These are phyloP conservation scores for Alternaria dauci DNA, from an alignment of 2,329 filamentous ascomycete genomes.

Conservation along the genomic window DNA sequence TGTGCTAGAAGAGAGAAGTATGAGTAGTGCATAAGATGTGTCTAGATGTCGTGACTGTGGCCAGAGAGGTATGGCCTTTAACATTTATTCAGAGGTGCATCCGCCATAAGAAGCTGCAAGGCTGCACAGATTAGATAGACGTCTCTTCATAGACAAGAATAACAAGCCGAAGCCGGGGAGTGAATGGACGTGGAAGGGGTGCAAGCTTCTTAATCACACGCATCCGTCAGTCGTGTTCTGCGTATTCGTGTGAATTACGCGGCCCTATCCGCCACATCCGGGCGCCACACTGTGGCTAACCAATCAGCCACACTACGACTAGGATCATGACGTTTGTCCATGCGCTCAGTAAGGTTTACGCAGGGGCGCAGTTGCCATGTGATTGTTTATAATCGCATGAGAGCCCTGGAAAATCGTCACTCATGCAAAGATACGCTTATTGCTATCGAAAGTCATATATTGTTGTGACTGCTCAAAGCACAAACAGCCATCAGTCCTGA, in stretches of 20 bases:
- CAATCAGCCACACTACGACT: neutral
- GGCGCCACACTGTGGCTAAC: constrained; percentile 8
- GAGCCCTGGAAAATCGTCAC: neutral
- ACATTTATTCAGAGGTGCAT: no score
- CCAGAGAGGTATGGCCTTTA: neutral
- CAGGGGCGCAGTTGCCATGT: neutral
- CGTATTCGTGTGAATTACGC: constrained; percentile 1
- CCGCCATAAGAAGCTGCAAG: neutral
- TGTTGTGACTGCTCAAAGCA: neutral
- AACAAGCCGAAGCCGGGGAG: neutral
- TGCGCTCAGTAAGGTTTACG: constrained; percentile 4
- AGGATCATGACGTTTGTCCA: constrained; percentile 3
- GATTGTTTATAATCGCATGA: neutral
- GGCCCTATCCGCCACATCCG: neutral
- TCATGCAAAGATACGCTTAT: neutral
- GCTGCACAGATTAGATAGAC: neutral
- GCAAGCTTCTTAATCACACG: neutral
- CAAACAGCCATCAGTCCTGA: neutral
- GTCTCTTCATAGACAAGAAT: neutral
- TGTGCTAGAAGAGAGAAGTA: neutral
- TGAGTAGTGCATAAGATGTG: neutral
- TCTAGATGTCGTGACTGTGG: neutral
- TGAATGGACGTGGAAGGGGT: neutral
- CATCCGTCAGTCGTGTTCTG: neutral
- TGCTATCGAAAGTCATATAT: neutral